Conservation (phyloP, 2,329 filamentous ascomycete genomes). For the Hymenoscyphus linearis region DNA sequence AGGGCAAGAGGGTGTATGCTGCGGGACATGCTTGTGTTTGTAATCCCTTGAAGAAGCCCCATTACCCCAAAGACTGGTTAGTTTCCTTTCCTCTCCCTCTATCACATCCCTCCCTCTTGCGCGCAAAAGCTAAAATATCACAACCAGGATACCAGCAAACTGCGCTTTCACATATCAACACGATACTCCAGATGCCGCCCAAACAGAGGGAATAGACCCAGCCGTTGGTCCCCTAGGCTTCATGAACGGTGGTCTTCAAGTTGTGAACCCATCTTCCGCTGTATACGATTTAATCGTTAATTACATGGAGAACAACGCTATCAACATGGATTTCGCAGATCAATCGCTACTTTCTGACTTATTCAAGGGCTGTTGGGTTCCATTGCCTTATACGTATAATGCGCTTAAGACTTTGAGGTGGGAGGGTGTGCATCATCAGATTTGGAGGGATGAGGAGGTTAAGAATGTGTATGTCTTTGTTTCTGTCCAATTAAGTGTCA, state of each 20-base stretch:
- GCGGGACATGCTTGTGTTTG: constrained; percentile 82
- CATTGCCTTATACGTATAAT: constrained; percentile 57
- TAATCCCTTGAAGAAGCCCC: constrained; percentile 71
- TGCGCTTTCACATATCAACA: constrained; percentile 56
- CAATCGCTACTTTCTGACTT: constrained; percentile 53
- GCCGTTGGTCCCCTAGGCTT: constrained; percentile 43
- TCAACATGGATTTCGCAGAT: constrained; percentile 52
- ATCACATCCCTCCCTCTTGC: neutral
- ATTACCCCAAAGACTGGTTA: constrained; percentile 73
- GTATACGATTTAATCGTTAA: constrained; percentile 47
- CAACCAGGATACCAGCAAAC: constrained; percentile 42
- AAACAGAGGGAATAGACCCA: constrained; percentile 42
- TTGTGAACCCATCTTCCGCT: constrained; percentile 46
- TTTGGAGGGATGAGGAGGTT: constrained; percentile 54
- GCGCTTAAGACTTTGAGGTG: constrained; percentile 56
- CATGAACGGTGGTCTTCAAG: constrained; percentile 53
- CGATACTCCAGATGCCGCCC: constrained; percentile 40
- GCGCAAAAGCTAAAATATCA: neutral
- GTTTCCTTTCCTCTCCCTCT: constrained; percentile 13
- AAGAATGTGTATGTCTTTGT: constrained; percentile 44
- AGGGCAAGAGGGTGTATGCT: constrained; percentile 64
- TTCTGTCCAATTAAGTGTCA: too few species aligned
- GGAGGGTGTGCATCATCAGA: constrained; percentile 45
- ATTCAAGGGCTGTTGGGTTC: constrained; percentile 51
- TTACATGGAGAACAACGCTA: constrained; percentile 44